phyloP scores from a whole-genome alignment of 306 rosid species.

The Arachis hypogaea region DNA sequence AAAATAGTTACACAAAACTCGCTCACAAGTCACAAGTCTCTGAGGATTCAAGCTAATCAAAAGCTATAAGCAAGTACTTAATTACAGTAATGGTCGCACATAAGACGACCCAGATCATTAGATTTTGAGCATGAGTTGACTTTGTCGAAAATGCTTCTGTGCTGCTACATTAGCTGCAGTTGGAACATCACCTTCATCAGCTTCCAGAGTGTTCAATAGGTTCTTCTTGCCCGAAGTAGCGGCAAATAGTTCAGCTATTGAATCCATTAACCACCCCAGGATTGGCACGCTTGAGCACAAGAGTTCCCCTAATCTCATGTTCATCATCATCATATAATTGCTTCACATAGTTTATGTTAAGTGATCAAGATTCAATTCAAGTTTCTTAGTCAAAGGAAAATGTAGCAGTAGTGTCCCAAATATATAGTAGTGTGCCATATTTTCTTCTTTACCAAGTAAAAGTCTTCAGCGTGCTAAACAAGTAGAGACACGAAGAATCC shows the following conservation, averaged over 20 bases:
- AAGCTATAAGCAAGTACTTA: no score
- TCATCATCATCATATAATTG: background rate
- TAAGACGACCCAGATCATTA: background rate
- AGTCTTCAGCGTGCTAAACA: constrained; percentile 20
- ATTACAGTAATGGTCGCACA: no score
- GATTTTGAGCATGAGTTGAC: background rate
- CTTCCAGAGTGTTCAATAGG: background rate
- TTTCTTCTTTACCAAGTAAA: background rate
- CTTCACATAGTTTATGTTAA: background rate
- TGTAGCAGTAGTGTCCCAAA: background rate
- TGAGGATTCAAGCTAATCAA: no score
- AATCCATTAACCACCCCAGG: constrained; percentile 17
- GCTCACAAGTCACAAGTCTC: no score
- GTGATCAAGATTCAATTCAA: background rate
- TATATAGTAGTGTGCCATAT: background rate
- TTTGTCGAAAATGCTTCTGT: constrained; percentile 31
- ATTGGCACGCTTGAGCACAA: constrained; percentile 3
- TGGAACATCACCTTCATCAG: constrained; percentile 8
- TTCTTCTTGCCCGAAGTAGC: background rate
- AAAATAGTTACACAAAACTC: no score
- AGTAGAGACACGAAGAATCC: background rate
- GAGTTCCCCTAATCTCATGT: background rate
- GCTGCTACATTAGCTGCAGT: constrained; percentile 19
- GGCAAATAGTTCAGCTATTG: constrained; percentile 13
- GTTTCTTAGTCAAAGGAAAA: background rate